Percentiles rank a stretch among this genome's conserved stretches.
Conservation (phyloP, 1,284 basidiomycete genomes). For the Xerocomus amazonicus region DNA sequence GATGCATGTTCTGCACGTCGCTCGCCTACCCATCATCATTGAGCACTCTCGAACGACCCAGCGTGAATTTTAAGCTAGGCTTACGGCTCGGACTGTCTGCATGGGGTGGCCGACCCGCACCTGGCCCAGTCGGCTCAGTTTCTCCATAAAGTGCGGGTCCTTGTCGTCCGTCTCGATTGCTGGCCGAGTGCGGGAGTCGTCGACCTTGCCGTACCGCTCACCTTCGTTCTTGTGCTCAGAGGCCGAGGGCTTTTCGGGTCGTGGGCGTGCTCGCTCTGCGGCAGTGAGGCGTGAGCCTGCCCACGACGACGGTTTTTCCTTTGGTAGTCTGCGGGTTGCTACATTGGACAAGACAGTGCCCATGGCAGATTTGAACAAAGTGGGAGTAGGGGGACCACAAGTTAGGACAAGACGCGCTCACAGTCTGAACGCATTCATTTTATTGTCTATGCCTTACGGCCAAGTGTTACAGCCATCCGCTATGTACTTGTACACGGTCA, state of each 20-base stretch:
- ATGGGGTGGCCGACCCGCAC: conserved; percentile 70
- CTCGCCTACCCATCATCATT: conserved; percentile 17
- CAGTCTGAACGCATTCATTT: conserved; percentile 12
- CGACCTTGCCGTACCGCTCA: conserved; percentile 17
- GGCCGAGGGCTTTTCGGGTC: conserved; percentile 34
- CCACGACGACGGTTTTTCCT: conserved; percentile 45
- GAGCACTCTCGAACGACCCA: background rate
- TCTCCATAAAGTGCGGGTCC: conserved; percentile 76
- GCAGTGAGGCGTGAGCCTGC: conserved; percentile 45
- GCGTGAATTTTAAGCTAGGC: background rate
- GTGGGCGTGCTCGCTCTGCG: conserved; percentile 9
- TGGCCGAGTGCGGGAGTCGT: conserved; percentile 27
- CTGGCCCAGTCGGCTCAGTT: conserved; percentile 66
- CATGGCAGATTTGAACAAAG: conserved; percentile 43
- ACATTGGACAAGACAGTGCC: conserved; percentile 68
- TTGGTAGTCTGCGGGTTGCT: conserved; percentile 56
- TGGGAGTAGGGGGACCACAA: too few species aligned
- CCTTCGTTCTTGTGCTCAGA: conserved; percentile 56
- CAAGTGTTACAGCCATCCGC: conserved; percentile 40
- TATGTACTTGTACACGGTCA: conserved; percentile 40
- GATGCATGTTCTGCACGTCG: conserved; percentile 45
- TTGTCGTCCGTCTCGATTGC: conserved; percentile 65
- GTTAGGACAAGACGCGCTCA: too few species aligned
- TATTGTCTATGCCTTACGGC: conserved; percentile 38
- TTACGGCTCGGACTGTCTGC: conserved; percentile 53